Conservation (phyloP, 805 yeast genomes). For the Wickerhamiella parazyma region DNA sequence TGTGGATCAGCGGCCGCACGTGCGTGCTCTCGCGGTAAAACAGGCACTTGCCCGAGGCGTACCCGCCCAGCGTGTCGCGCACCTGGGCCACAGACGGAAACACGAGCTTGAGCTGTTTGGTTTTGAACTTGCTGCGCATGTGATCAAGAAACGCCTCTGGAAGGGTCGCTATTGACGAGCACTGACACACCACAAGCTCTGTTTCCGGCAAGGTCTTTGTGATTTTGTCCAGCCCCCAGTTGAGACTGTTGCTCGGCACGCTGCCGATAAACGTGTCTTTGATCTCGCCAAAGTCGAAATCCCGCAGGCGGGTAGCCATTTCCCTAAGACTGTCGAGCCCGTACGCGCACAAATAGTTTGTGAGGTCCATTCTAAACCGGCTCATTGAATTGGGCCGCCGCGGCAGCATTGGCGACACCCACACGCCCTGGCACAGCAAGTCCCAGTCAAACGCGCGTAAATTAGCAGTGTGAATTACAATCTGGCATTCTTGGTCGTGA, state of each 20-base stretch:
- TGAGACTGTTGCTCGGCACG: slow-evolving; percentile 21
- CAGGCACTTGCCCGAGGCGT: slow-evolving; percentile 36
- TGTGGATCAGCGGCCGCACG: slow-evolving; percentile 32
- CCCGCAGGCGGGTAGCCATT: slow-evolving; percentile 13
- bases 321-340: slow-evolving; percentile 7
- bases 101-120: slow-evolving; percentile 27
- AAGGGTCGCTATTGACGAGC: slow-evolving; percentile 22
- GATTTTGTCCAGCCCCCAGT: slow-evolving; percentile 19
- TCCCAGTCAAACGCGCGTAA: slow-evolving; percentile 24
- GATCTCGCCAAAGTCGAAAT: slow-evolving; percentile 21
- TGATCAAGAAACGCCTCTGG: slow-evolving; percentile 12
- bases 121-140: slow-evolving; percentile 19
- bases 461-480: slow-evolving; percentile 26
- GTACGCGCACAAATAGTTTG: slow-evolving; percentile 20
- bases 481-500: slow-evolving; percentile 15
- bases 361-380: slow-evolving; percentile 16
- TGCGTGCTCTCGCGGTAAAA: slow-evolving; percentile 32
- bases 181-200: slow-evolving; percentile 14
- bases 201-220: slow-evolving; percentile 11
- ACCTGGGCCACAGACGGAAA: slow-evolving; percentile 35
- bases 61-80: slow-evolving; percentile 32
- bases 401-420: slow-evolving; percentile 21
- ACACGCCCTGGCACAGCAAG: slow-evolving; percentile 24
- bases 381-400: slow-evolving; percentile 14
- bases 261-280: slow-evolving; percentile 19